Conservation (phyloP, 306 rosid genomes). For the Cicer yamashitae region DNA sequence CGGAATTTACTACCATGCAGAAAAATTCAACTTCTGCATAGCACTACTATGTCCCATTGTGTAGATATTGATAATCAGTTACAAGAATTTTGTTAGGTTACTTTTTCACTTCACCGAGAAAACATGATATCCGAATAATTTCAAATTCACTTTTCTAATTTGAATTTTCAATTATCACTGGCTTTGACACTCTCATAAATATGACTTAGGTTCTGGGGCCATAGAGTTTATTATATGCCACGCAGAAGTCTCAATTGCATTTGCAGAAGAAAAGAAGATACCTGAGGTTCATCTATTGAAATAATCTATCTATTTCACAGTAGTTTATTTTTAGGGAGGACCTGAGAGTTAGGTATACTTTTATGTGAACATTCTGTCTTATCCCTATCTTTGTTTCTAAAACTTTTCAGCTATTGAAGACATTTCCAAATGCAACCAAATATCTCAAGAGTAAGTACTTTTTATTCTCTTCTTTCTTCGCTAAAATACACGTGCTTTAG, state of each 20-base stretch:
- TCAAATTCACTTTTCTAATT: conserved; percentile 1
- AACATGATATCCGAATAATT: conserved; percentile 15
- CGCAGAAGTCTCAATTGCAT: conserved; percentile 80
- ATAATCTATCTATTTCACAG: not conserved
- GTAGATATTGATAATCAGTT: conserved; percentile 9
- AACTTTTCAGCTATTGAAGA: conserved; percentile 74
- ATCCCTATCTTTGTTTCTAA: conserved; percentile 34
- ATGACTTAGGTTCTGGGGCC: conserved; percentile 81
- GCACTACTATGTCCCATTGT: conserved; percentile 27
- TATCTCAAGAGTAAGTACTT: conserved; percentile 69
- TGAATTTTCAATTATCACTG: conserved; percentile 18
- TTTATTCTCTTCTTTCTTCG: conserved; percentile 40
- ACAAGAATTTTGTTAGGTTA: conserved; percentile 25
- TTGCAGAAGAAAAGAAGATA: conserved; percentile 85
- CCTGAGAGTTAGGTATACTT: conserved; percentile 14
- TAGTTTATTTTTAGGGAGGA: conserved; percentile 30
- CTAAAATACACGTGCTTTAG: not conserved
- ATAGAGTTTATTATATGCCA: conserved; percentile 84
- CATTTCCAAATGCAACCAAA: conserved; percentile 69
- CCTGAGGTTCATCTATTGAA: conserved; percentile 66
- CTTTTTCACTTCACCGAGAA: not conserved
- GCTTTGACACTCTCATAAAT: conserved; percentile 43
- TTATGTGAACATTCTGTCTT: conserved; percentile 22
- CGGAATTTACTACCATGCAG: not conserved
- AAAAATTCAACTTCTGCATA: conserved; percentile 13